These are phyloP conservation scores for Hirschfeldia incana DNA, from an alignment of 345 rosid genomes.

Conservation along the genomic window DNA sequence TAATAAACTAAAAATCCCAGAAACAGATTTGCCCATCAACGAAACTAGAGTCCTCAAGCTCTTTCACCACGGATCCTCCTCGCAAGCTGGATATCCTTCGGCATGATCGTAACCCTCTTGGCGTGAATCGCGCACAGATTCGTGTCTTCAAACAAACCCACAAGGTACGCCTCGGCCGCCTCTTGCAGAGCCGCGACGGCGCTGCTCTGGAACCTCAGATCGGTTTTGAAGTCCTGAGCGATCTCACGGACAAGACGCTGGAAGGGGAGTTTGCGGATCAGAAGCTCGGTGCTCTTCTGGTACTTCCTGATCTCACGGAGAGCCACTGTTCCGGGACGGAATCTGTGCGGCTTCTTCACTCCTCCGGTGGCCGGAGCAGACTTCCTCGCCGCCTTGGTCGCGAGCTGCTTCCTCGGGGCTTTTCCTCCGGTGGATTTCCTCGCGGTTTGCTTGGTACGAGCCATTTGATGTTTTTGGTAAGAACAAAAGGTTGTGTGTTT, in stretches of 20 bases:
- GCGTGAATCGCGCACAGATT: conserved; percentile 59
- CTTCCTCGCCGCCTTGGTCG: conserved; percentile 56
- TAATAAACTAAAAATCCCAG: not conserved
- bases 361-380: conserved; percentile 64
- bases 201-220: conserved; percentile 62
- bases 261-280: conserved; percentile 58
- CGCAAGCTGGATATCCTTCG: conserved; percentile 57
- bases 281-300: conserved; percentile 56
- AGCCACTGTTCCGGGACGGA: conserved; percentile 59
- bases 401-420: conserved; percentile 58
- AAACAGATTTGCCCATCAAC: not conserved
- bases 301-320: conserved; percentile 56
- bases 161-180: conserved; percentile 57
- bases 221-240: conserved; percentile 62
- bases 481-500: too few relatives aligned
- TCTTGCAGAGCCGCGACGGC: conserved; percentile 58
- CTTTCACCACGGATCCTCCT: conserved; percentile 58
- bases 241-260: conserved; percentile 60
- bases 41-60: conserved; percentile 31
- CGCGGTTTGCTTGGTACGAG: conserved; percentile 62
- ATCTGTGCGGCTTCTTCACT: conserved; percentile 61
- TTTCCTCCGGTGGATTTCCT: conserved; percentile 62
- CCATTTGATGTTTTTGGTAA: conserved; percentile 22
- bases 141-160: conserved; percentile 55
- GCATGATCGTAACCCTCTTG: conserved; percentile 61